These are phyloP conservation scores for Silybum marianum DNA, from an alignment of 129 eudicot genomes.

Conservation along the genomic window DNA sequence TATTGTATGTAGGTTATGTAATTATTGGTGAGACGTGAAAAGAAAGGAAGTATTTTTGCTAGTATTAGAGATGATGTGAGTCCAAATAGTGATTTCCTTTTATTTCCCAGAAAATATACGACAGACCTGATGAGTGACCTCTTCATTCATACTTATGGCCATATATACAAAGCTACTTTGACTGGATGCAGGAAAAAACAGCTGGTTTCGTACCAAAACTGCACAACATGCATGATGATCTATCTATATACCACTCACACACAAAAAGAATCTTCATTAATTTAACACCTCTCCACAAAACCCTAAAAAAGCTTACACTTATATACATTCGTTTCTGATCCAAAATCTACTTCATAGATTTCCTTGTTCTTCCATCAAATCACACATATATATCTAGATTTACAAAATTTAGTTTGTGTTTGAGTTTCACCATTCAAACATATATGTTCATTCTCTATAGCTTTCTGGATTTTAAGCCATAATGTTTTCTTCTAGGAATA, in stretches of 20 bases:
- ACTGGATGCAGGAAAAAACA: conserved; percentile 24
- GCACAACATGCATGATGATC: not conserved
- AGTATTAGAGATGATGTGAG: conserved; percentile 21
- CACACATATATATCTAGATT: not conserved
- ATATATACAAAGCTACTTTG: conserved; percentile 24
- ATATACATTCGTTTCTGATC: not conserved
- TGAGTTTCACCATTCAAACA: not conserved
- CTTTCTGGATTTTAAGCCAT: not conserved
- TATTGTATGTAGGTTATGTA: not conserved
- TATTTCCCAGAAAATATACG: not conserved
- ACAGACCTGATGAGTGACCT: conserved; percentile 31
- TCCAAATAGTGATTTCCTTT: conserved; percentile 35
- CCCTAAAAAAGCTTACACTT: too few species aligned
- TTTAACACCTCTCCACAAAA: not conserved
- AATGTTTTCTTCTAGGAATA: not conserved
- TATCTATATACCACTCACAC: not conserved
- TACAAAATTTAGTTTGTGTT: not conserved
- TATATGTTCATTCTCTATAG: not conserved
- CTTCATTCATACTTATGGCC: conserved; percentile 23
- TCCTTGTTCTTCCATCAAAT: conserved; percentile 2
- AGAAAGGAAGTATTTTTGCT: conserved; percentile 1
- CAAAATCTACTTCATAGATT: conserved; percentile 16
- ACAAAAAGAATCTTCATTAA: not conserved
- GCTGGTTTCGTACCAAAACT: conserved; percentile 35
- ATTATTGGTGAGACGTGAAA: not conserved